A percentile compares a stretch with the other conserved stretches of the same genome.
phyloP scores from a whole-genome alignment of 768 basidiomycete species.

The Calocybe gangraenosa region DNA sequence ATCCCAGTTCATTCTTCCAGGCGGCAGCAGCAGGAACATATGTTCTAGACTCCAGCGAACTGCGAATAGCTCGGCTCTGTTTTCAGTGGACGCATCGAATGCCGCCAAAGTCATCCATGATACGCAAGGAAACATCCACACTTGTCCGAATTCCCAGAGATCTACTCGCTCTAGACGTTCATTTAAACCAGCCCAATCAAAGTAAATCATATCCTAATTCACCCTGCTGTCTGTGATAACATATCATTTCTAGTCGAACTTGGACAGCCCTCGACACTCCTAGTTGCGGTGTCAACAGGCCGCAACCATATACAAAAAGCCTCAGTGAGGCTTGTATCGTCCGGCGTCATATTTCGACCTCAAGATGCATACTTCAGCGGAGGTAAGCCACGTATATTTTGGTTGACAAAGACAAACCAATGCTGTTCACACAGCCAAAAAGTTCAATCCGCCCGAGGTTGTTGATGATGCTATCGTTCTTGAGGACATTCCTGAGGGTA shows the following conservation, averaged over 20 bases:
- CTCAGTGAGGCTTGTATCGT: slow-evolving; percentile 48
- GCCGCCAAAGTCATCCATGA: slow-evolving; percentile 21
- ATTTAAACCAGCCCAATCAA: slow-evolving; percentile 52
- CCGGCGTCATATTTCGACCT: slow-evolving; percentile 50
- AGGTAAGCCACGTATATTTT: slow-evolving; percentile 19
- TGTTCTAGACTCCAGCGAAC: slow-evolving; percentile 61
- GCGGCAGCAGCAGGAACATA: slow-evolving; percentile 69
- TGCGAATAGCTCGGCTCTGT: slow-evolving; percentile 57
- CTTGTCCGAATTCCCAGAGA: slow-evolving; percentile 65
- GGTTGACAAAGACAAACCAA: not conserved
- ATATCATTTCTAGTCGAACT: slow-evolving; percentile 50
- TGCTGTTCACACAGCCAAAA: slow-evolving; percentile 8
- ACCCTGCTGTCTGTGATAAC: not conserved
- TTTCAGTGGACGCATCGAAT: slow-evolving; percentile 62
- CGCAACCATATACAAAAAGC: slow-evolving; percentile 60
- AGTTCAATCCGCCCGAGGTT: slow-evolving; percentile 26
- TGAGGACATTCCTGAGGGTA: slow-evolving; percentile 41
- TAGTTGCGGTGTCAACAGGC: slow-evolving; percentile 59
- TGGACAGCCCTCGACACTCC: slow-evolving; percentile 50
- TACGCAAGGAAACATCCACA: slow-evolving; percentile 27
- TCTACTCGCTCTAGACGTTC: slow-evolving; percentile 56
- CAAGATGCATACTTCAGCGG: slow-evolving; percentile 36
- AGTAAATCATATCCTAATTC: slow-evolving; percentile 25
- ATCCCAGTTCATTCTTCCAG: slow-evolving; percentile 29
- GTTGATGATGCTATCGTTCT: slow-evolving; percentile 44